phyloP scores from a whole-genome alignment of 257 asterid genomes.

The Fraxinus anomala region DNA sequence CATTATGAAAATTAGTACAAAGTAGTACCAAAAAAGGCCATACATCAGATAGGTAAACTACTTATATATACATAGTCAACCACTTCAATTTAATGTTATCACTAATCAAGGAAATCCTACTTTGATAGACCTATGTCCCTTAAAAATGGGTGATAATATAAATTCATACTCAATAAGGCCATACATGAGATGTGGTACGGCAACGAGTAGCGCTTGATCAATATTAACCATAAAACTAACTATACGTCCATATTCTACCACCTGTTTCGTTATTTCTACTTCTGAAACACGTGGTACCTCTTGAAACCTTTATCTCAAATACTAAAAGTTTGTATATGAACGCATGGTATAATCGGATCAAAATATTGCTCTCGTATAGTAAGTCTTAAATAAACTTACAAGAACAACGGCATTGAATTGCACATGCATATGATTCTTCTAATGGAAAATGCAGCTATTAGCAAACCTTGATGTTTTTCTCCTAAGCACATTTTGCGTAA shows the following conservation, averaged over 20 bases:
- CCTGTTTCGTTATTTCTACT: neutral
- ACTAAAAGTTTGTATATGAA: neutral
- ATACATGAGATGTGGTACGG: neutral
- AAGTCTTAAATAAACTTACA: neutral
- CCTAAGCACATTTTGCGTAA: neutral
- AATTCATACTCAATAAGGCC: neutral
- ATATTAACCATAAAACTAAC: neutral
- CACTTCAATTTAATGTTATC: conserved; percentile 8
- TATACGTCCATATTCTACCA: neutral
- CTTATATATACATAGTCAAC: neutral
- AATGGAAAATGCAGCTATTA: neutral
- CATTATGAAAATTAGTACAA: neutral
- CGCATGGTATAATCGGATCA: neutral
- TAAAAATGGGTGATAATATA: neutral
- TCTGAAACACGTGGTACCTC: conserved; percentile 8
- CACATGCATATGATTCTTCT: neutral
- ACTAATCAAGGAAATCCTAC: conserved; percentile 15
- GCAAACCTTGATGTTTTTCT: neutral
- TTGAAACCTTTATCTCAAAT: neutral
- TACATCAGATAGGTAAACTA: neutral
- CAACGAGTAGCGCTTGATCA: neutral
- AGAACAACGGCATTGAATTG: neutral
- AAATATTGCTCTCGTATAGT: neutral
- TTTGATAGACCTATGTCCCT: neutral
- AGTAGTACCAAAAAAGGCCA: neutral